phyloP scores from a whole-genome alignment of 139 green algal species.

The Microglena sp. region DNA sequence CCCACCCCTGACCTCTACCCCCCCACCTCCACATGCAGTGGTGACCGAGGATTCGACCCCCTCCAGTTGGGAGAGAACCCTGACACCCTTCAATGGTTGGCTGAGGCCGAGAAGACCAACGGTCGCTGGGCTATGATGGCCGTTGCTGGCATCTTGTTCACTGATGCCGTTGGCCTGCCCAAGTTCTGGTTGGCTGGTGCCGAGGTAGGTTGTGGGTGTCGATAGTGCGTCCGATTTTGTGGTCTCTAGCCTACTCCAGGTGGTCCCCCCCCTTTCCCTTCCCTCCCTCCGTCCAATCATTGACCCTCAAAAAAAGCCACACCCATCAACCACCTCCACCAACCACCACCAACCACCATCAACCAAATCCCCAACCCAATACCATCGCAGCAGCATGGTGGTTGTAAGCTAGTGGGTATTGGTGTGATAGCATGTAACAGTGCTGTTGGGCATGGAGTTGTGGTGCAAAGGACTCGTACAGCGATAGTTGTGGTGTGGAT shows the following conservation, averaged over 20 bases:
- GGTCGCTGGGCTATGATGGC: slow-evolving; percentile 83
- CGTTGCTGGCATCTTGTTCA: slow-evolving; percentile 76
- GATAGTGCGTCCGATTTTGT: slow-evolving; percentile 5
- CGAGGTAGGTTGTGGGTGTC: slow-evolving; percentile 24
- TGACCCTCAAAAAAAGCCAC: too few relatives aligned
- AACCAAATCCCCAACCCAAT: not conserved
- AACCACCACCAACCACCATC: too few relatives aligned
- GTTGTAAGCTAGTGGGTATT: too few relatives aligned
- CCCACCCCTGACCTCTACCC: slow-evolving; percentile 1
- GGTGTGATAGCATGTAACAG: too few relatives aligned
- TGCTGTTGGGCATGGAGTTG: too few relatives aligned
- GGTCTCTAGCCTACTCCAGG: not conserved
- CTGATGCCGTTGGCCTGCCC: slow-evolving; percentile 52
- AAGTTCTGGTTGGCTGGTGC: slow-evolving; percentile 74
- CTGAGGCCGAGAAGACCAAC: slow-evolving; percentile 80
- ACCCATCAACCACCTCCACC: too few relatives aligned
- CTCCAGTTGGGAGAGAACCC: slow-evolving; percentile 49
- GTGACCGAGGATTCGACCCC: slow-evolving; percentile 54
- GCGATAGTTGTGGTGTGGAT: too few relatives aligned
- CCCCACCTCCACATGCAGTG: slow-evolving; percentile 10
- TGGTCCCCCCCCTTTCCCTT: too few relatives aligned
- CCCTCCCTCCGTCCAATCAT: too few relatives aligned
- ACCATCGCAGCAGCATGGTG: not conserved
- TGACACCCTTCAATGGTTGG: slow-evolving; percentile 51
- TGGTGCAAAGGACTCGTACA: too few relatives aligned